Evolutionary conservation across 495 filamentous ascomycete genomes (phyloP).

Genomic region (Penicillium ochrochloron): DNA sequence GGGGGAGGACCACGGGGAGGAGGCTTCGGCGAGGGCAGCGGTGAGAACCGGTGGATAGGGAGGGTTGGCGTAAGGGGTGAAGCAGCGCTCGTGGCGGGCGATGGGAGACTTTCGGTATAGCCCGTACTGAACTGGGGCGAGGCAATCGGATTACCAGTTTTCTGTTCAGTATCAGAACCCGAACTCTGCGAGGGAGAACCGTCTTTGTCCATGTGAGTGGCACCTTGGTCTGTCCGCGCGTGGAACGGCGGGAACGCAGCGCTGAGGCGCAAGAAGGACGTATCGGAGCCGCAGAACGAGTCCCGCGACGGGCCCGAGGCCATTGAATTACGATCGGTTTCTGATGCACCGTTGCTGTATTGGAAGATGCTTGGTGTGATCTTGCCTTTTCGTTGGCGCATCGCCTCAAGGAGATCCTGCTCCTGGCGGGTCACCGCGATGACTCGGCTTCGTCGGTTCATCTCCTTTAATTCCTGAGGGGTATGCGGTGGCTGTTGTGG

Average conservation of each 20-base stretch:
- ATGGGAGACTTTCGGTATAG: conserved; percentile 47
- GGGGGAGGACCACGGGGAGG: conserved; percentile 45
- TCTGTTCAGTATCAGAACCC: conserved; percentile 46
- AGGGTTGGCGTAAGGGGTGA: conserved; percentile 53
- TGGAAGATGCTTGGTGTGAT: conserved; percentile 75
- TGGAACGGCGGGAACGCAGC: conserved; percentile 35
- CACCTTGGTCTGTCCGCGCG: conserved; percentile 34
- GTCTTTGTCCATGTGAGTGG: conserved; percentile 36
- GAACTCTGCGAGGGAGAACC: conserved; percentile 35
- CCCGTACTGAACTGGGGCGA: conserved; percentile 42
- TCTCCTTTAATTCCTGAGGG: conserved; percentile 35
- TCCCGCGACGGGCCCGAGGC: conserved; percentile 42
- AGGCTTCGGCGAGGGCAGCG: conserved; percentile 46
- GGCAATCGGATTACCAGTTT: conserved; percentile 35
- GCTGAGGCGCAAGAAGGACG: conserved; percentile 52
- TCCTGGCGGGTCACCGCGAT: conserved; percentile 90
- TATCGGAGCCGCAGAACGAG: conserved; percentile 46
- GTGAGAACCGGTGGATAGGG: conserved; percentile 51
- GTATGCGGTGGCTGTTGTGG: conserved; percentile 27
- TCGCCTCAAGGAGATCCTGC: conserved; percentile 77
- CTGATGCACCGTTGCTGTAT: conserved; percentile 21
- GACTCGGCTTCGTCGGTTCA: conserved; percentile 61
- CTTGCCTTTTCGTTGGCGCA: conserved; percentile 76
- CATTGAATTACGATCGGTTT: conserved; percentile 37
- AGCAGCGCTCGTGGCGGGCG: conserved; percentile 42